Evolutionary conservation across 1,284 basidiomycete species (phyloP).

Genomic region (Tausonia pullulans): DNA sequence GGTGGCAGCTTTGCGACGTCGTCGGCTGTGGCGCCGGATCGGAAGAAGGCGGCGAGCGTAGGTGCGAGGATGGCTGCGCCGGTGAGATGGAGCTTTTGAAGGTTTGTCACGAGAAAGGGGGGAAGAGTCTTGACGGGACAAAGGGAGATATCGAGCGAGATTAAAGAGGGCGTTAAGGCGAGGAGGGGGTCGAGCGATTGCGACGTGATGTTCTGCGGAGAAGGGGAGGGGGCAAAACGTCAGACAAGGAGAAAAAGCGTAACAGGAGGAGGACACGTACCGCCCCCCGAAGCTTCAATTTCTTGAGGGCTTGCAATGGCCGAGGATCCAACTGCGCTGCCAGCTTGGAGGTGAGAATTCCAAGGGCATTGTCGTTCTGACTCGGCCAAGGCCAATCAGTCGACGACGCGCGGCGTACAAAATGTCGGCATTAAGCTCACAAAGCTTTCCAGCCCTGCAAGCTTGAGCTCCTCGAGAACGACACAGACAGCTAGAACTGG

Average conservation of each 20-base stretch:
- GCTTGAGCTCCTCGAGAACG: constrained; percentile 1
- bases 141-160: constrained; percentile 4
- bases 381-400: background rate
- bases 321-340: background rate
- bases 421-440: background rate
- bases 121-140: background rate
- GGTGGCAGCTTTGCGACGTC: too few relatives aligned
- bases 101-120: background rate
- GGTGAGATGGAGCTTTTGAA: background rate
- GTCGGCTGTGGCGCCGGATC: too few relatives aligned
- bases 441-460: background rate
- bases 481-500: background rate
- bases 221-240: background rate
- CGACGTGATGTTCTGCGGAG: background rate
- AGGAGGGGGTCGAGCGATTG: background rate
- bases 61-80: background rate
- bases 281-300: constrained; percentile 4
- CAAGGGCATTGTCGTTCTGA: constrained; percentile 5
- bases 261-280: background rate
- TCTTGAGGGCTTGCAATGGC: background rate
- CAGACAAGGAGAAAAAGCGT: background rate
- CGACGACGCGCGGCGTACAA: background rate
- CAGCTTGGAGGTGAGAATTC: background rate
- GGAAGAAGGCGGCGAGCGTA: background rate
- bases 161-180: background rate